These are phyloP conservation scores for Metschnikowia anglica DNA, from an alignment of 805 yeast species.

Conservation along the genomic window DNA sequence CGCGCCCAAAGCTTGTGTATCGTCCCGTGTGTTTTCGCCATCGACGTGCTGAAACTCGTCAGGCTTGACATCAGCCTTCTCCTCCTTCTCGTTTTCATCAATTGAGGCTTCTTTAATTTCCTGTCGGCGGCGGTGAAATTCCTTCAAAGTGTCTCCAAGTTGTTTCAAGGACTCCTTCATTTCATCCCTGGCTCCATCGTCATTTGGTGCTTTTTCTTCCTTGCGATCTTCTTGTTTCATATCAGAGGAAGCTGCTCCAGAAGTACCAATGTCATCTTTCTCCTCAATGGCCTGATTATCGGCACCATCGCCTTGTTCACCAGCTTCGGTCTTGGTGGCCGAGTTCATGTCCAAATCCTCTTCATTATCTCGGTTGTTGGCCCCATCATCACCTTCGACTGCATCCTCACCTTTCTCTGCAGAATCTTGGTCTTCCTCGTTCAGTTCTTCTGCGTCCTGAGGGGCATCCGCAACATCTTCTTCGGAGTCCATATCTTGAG, in stretches of 20 bases:
- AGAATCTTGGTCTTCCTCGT: constrained; percentile 34
- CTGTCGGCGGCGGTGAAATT: constrained; percentile 85
- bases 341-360: constrained; percentile 56
- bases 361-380: constrained; percentile 40
- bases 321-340: constrained; percentile 58
- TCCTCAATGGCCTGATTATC: constrained; percentile 56
- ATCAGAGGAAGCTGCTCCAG: constrained; percentile 50
- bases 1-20: constrained; percentile 91
- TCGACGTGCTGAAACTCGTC: constrained; percentile 86
- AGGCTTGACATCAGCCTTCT: constrained; percentile 65
- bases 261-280: constrained; percentile 65
- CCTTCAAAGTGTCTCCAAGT: constrained; percentile 88
- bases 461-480: constrained; percentile 34
- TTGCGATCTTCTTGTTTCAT: constrained; percentile 39
- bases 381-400: constrained; percentile 57
- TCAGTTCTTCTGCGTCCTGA: constrained; percentile 42
- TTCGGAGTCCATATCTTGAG: constrained; percentile 28
- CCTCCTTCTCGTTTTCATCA: constrained; percentile 48
- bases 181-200: constrained; percentile 59
- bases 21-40: constrained; percentile 72
- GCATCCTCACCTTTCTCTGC: constrained; percentile 29
- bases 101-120: constrained; percentile 71
- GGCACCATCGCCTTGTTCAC: constrained; percentile 62
- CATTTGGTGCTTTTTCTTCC: constrained; percentile 36
- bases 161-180: constrained; percentile 80